phyloP scores from a whole-genome alignment of 805 yeast genomes.

The Wickerhamiella sorbophila region DNA sequence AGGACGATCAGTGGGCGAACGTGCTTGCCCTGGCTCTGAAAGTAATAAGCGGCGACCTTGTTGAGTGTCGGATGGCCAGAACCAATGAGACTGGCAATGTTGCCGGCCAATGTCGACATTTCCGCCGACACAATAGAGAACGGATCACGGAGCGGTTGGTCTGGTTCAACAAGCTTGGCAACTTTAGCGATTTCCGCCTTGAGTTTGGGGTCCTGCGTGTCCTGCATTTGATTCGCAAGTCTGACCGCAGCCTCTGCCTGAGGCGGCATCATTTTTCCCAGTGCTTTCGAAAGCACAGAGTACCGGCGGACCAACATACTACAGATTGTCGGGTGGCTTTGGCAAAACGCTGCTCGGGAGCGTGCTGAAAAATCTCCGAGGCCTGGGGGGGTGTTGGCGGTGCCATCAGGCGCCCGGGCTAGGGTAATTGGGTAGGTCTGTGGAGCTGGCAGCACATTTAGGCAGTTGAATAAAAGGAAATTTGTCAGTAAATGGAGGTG shows the following conservation, averaged over 20 bases:
- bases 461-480: no score
- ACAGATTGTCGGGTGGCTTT: no score
- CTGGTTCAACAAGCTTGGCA: conserved; percentile 23
- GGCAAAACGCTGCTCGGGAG: no score
- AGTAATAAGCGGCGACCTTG: conserved; percentile 85
- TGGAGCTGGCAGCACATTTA: no score
- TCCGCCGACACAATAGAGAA: conserved; percentile 82
- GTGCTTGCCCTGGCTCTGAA: conserved; percentile 92
- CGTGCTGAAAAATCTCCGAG: no score
- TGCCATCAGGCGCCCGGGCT: no score
- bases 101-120: conserved; percentile 77
- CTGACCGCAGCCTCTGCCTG: not conserved
- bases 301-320: conserved; percentile 1
- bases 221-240: conserved; percentile 5
- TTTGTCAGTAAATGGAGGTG: not conserved
- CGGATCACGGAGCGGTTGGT: conserved; percentile 52
- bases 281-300: conserved; percentile 3
- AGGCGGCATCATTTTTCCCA: conserved; percentile 2
- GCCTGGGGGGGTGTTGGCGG: no score
- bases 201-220: conserved; percentile 6
- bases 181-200: conserved; percentile 19
- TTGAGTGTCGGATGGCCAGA: conserved; percentile 89
- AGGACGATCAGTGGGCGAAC: conserved; percentile 84
- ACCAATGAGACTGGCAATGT: conserved; percentile 76
- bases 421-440: no score